A percentile compares a stretch with the other conserved stretches of the same genome.
Evolutionary conservation across 148 eudicot genomes (phyloP).

Genomic region (Silene conica): DNA sequence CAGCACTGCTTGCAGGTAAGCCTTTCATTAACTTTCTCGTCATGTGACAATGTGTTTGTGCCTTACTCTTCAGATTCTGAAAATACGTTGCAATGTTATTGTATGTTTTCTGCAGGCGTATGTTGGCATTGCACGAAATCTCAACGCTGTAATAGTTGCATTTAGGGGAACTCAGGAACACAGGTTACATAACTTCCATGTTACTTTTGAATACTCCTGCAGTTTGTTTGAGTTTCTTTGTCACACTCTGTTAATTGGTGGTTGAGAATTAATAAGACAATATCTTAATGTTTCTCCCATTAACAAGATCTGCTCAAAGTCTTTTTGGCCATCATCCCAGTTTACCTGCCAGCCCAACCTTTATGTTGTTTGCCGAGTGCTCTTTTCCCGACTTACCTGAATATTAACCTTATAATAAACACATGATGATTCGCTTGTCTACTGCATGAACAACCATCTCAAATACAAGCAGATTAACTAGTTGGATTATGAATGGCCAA

Average conservation of each 20-base stretch:
- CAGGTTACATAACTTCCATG: slow-evolving; percentile 45
- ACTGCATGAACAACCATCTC: too few species aligned
- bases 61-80: background rate
- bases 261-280: background rate
- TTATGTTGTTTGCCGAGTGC: background rate
- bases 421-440: too few species aligned
- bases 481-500: too few species aligned
- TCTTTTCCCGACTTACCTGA: background rate
- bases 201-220: slow-evolving; percentile 5
- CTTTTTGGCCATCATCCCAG: background rate
- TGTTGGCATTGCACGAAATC: slow-evolving; percentile 80
- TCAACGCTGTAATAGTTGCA: slow-evolving; percentile 82
- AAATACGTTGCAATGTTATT: slow-evolving; percentile 6
- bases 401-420: too few species aligned
- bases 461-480: too few species aligned
- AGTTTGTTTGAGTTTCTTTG: background rate
- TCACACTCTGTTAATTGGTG: background rate
- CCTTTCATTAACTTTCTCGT: background rate
- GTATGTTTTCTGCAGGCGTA: slow-evolving; percentile 59
- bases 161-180: slow-evolving; percentile 89
- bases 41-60: background rate
- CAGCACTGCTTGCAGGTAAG: slow-evolving; percentile 52
- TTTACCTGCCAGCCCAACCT: background rate
- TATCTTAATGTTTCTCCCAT: background rate
- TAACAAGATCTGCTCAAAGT: background rate